phyloP scores from a whole-genome alignment of 441 rosid genomes.

The Macaranga tanarius region DNA sequence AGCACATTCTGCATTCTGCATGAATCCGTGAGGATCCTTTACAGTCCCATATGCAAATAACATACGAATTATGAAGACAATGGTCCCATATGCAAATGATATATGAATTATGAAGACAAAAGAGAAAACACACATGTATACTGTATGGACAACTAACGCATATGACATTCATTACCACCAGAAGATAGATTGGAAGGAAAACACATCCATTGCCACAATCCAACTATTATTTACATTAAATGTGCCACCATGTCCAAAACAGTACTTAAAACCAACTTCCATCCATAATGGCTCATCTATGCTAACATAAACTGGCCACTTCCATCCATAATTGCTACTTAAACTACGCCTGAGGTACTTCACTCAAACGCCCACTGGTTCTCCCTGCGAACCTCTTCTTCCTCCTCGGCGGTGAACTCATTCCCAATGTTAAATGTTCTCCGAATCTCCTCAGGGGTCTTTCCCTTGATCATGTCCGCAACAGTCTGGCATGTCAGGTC shows the following conservation, averaged over 20 bases:
- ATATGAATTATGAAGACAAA: no score
- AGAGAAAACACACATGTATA: no score
- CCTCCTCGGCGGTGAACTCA: slow-evolving; percentile 44
- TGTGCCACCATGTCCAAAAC: slow-evolving; percentile 14
- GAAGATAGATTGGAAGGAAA: neutral
- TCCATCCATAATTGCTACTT: neutral
- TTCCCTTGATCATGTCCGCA: slow-evolving; percentile 48
- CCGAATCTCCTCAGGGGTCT: slow-evolving; percentile 42
- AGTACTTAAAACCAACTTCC: neutral
- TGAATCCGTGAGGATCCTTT: no score
- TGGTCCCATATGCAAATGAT: no score
- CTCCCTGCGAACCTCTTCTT: slow-evolving; percentile 50
- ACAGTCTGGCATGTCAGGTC: slow-evolving; percentile 49
- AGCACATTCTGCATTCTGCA: no score
- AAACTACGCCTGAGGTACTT: neutral
- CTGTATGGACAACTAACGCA: neutral
- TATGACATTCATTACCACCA: neutral
- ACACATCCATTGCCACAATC: slow-evolving; percentile 12
- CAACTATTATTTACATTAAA: slow-evolving; percentile 20
- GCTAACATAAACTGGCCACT: slow-evolving; percentile 7
- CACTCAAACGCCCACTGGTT: slow-evolving; percentile 54
- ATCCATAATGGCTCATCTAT: no score
- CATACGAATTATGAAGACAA: no score
- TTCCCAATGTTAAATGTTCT: slow-evolving; percentile 39
- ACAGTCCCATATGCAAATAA: no score